phyloP scores from a whole-genome alignment of 1,284 basidiomycete genomes.

The Hortiboletus rubellus region DNA sequence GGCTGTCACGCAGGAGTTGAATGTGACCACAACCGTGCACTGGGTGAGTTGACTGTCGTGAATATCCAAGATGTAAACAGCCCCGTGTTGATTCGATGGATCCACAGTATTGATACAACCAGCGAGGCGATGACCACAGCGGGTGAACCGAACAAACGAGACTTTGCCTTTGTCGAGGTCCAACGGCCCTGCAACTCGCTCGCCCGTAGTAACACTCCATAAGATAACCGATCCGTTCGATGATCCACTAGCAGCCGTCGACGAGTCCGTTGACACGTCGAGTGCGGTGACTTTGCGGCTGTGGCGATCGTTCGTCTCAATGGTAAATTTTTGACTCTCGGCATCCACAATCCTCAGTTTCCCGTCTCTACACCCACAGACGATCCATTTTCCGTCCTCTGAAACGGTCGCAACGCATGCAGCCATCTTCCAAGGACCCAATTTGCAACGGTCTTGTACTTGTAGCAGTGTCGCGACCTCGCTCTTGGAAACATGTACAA shows the following conservation, averaged over 20 bases:
- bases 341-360: conserved; percentile 1
- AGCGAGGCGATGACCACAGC: conserved; percentile 1
- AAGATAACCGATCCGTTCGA: background rate
- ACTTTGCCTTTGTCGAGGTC: background rate
- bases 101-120: background rate
- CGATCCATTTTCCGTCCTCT: conserved; percentile 2
- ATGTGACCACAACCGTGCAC: background rate
- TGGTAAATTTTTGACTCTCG: background rate
- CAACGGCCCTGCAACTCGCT: background rate
- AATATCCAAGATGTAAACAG: conserved; percentile 3
- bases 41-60: background rate
- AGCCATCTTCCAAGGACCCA: background rate
- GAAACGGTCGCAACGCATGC: conserved; percentile 5
- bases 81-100: background rate
- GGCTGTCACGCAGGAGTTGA: background rate
- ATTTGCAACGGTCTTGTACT: background rate
- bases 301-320: conserved; percentile 2
- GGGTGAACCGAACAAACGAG: conserved; percentile 1
- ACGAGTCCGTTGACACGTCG: conserved; percentile 3
- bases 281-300: background rate
- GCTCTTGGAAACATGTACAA: conserved; percentile 1
- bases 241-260: conserved; percentile 4
- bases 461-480: conserved; percentile 2
- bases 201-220: background rate
- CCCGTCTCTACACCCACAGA: conserved; percentile 6